These are phyloP conservation scores for Eimeria maxima DNA, from an alignment of 169 alveolate species.

Conservation along the genomic window DNA sequence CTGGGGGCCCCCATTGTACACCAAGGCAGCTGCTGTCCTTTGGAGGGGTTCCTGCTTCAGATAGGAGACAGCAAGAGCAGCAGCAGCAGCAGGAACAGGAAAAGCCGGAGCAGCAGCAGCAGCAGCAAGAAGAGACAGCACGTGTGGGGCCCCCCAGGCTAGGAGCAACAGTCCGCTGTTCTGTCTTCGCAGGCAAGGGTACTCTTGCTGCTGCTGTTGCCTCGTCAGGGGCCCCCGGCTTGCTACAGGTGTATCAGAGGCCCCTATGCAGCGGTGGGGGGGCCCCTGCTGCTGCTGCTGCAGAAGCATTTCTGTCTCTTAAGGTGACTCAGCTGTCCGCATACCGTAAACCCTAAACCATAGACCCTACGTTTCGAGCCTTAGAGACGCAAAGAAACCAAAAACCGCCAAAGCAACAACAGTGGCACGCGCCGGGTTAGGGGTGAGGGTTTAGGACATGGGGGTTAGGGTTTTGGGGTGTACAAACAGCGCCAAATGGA, in stretches of 20 bases:
- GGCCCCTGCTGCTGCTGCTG: constrained; percentile 2
- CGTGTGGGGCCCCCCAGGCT: not conserved
- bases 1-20: not conserved
- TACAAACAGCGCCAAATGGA: constrained; percentile 15
- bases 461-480: constrained; percentile 37
- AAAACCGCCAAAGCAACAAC: not conserved
- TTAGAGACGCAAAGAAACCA: not conserved
- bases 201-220: constrained; percentile 59
- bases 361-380: not conserved
- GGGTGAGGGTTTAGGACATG: constrained; percentile 24
- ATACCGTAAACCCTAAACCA: not conserved
- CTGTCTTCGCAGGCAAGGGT: not conserved
- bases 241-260: constrained; percentile 31
- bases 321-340: not conserved
- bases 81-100: not conserved
- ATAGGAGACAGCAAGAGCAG: constrained; percentile 2
- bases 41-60: not conserved
- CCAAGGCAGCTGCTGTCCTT: too few relatives aligned
- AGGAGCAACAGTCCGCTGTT: constrained; percentile 20
- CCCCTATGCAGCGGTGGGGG: not conserved
- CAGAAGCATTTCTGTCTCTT: constrained; percentile 43
- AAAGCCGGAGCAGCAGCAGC: not conserved
- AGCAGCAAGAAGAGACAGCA: not conserved
- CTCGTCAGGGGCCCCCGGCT: not conserved
- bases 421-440: not conserved